A percentile compares a stretch with the other conserved stretches of the same genome.
phyloP scores from a whole-genome alignment of 192 early-diverging fungal genomes.

The Dimargaris xerosporica region DNA sequence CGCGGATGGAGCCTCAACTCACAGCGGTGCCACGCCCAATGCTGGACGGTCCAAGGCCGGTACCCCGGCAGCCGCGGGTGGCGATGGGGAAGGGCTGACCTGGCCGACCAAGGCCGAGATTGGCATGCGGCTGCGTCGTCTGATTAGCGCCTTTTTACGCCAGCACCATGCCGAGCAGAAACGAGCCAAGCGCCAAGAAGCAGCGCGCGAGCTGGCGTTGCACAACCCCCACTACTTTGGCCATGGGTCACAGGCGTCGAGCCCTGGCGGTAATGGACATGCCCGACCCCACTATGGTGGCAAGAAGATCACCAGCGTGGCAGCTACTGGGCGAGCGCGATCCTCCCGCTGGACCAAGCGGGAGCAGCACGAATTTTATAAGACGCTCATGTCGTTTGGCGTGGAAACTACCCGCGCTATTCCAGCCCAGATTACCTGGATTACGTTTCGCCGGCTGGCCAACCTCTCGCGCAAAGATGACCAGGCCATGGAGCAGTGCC shows the following conservation, averaged over 20 bases:
- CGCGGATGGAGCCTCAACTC: background rate
- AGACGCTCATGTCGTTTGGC: constrained; percentile 38
- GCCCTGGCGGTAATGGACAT: background rate
- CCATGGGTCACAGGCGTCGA: background rate
- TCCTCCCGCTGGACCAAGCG: constrained; percentile 37
- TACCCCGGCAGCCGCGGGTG: background rate
- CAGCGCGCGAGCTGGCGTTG: constrained; percentile 21
- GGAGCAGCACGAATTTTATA: constrained; percentile 34
- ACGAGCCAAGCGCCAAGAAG: constrained; percentile 19
- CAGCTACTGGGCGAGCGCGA: constrained; percentile 19
- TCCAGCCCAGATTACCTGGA: constrained; percentile 32
- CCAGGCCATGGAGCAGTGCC: constrained; percentile 50
- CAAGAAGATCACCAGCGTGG: constrained; percentile 21
- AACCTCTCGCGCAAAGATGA: constrained; percentile 46
- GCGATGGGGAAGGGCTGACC: constrained; percentile 22
- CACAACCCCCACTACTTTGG: constrained; percentile 20
- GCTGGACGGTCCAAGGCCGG: background rate
- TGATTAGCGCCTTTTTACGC: constrained; percentile 37
- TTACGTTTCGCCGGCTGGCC: constrained; percentile 49
- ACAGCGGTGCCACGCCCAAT: background rate
- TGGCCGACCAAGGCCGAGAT: constrained; percentile 49
- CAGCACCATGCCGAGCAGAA: constrained; percentile 31
- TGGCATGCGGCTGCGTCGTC: constrained; percentile 37
- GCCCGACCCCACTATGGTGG: constrained; percentile 11
- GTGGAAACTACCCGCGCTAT: constrained; percentile 26